Conservation (phyloP, 768 basidiomycete species). For the Clitopilus hobsonii region DNA sequence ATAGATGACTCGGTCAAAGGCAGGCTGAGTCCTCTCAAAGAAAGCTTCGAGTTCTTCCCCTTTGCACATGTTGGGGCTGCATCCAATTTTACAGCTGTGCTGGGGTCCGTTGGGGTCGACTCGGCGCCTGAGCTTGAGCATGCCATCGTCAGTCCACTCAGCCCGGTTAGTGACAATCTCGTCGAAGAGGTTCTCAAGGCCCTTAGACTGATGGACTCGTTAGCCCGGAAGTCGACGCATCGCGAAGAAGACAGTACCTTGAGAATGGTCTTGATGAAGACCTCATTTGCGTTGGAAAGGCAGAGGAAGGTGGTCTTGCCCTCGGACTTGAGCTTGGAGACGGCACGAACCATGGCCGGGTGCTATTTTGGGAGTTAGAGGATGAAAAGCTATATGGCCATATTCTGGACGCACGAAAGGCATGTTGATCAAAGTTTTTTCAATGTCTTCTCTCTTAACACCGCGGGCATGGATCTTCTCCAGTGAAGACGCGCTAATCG, state of each 20-base stretch:
- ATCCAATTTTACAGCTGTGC: slow-evolving; percentile 83
- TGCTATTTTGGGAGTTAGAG: slow-evolving; percentile 51
- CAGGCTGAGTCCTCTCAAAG: slow-evolving; percentile 51
- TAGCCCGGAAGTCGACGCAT: neutral
- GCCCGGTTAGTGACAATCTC: slow-evolving; percentile 94
- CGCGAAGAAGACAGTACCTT: slow-evolving; percentile 33
- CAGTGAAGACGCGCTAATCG: slow-evolving; percentile 59
- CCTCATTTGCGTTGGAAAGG: slow-evolving; percentile 89
- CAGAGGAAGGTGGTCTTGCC: slow-evolving; percentile 78
- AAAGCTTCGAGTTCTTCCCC: slow-evolving; percentile 92
- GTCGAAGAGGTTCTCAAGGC: slow-evolving; percentile 66
- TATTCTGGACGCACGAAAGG: slow-evolving; percentile 65
- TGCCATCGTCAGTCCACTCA: slow-evolving; percentile 64
- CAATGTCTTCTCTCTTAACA: slow-evolving; percentile 69
- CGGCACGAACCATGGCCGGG: slow-evolving; percentile 92
- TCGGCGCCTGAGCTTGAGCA: slow-evolving; percentile 72
- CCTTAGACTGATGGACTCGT: slow-evolving; percentile 56
- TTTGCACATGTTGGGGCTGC: slow-evolving; percentile 98
- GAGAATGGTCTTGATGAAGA: slow-evolving; percentile 89
- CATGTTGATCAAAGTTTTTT: slow-evolving; percentile 70
- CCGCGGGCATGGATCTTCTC: slow-evolving; percentile 68
- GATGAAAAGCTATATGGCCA: neutral
- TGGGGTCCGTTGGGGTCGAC: slow-evolving; percentile 75
- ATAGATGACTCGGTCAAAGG: slow-evolving; percentile 79
- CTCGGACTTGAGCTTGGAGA: slow-evolving; percentile 67